Evolutionary conservation across 2,329 filamentous ascomycete species (phyloP).

Genomic region (Saccharata proteae): DNA sequence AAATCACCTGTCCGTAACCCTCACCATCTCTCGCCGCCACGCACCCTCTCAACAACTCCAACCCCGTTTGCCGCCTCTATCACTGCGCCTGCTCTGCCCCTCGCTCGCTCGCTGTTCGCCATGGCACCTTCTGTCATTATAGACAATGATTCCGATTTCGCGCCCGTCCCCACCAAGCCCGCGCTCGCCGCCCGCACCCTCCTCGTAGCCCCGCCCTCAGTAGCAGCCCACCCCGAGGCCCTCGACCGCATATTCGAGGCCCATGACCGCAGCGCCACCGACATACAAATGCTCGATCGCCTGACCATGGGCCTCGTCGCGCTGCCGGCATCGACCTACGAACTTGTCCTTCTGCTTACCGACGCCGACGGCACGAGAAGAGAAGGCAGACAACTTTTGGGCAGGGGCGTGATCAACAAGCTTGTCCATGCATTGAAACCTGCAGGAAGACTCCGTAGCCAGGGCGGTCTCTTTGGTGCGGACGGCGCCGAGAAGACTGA

Average conservation of each 20-base stretch:
- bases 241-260: constrained; percentile 58
- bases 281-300: constrained; percentile 96
- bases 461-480: constrained; percentile 49
- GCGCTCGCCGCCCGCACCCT: constrained; percentile 46
- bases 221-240: constrained; percentile 72
- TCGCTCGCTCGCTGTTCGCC: background rate
- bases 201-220: constrained; percentile 79
- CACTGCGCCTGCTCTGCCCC: background rate
- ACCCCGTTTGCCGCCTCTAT: background rate
- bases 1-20: no score
- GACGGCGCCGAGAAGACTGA: constrained; percentile 51
- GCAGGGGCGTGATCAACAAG: constrained; percentile 53
- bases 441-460: constrained; percentile 55
- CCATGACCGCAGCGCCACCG: constrained; percentile 64
- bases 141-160: constrained; percentile 26
- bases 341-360: constrained; percentile 71
- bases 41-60: no score
- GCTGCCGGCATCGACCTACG: constrained; percentile 67
- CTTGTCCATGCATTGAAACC: constrained; percentile 60
- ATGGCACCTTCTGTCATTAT: constrained; percentile 29
- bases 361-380: constrained; percentile 56
- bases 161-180: constrained; percentile 12
- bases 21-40: no score
- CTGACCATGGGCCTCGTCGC: constrained; percentile 69
- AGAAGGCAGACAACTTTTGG: constrained; percentile 54